A percentile compares a stretch with the other conserved stretches of the same genome.
phyloP scores from a whole-genome alignment of 1,284 basidiomycete genomes.

The Cryptococcus hybrid region DNA sequence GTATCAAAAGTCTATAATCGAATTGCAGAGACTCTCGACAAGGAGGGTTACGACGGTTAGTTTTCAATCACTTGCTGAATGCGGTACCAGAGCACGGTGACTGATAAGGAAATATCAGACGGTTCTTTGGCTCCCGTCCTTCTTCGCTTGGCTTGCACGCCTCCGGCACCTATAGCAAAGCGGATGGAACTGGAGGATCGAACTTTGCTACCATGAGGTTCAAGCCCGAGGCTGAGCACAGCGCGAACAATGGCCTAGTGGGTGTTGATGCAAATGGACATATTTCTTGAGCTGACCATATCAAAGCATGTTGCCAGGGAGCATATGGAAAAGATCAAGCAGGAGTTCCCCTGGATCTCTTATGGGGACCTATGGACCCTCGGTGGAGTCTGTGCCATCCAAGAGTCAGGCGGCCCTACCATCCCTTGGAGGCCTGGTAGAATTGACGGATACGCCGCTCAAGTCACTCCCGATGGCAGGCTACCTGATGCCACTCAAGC shows the following conservation, averaged over 20 bases:
- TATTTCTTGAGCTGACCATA: too few relatives aligned
- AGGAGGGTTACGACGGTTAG: slow-evolving; percentile 78
- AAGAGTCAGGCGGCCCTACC: slow-evolving; percentile 62
- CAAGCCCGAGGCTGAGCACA: slow-evolving; percentile 76
- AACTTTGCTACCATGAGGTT: slow-evolving; percentile 97
- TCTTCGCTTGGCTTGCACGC: slow-evolving; percentile 86
- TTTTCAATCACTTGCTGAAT: neutral
- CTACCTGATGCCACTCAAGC: slow-evolving; percentile 88
- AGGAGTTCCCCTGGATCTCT: slow-evolving; percentile 78
- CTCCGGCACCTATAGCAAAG: slow-evolving; percentile 89
- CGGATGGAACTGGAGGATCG: slow-evolving; percentile 76
- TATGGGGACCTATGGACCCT: slow-evolving; percentile 96
- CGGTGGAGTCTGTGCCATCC: slow-evolving; percentile 65
- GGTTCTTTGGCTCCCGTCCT: slow-evolving; percentile 89
- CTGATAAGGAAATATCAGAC: slow-evolving; percentile 57
- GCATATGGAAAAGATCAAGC: slow-evolving; percentile 84
- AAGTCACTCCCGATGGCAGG: slow-evolving; percentile 89
- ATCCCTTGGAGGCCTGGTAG: slow-evolving; percentile 86
- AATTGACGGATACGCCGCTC: slow-evolving; percentile 71
- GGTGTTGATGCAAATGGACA: slow-evolving; percentile 33
- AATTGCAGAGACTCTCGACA: slow-evolving; percentile 72
- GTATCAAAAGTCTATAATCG: slow-evolving; percentile 89
- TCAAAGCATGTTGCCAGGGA: slow-evolving; percentile 66
- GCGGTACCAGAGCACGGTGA: neutral
- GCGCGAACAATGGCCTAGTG: slow-evolving; percentile 79